phyloP scores from a whole-genome alignment of 345 rosid genomes.

The Acer yangbiense region DNA sequence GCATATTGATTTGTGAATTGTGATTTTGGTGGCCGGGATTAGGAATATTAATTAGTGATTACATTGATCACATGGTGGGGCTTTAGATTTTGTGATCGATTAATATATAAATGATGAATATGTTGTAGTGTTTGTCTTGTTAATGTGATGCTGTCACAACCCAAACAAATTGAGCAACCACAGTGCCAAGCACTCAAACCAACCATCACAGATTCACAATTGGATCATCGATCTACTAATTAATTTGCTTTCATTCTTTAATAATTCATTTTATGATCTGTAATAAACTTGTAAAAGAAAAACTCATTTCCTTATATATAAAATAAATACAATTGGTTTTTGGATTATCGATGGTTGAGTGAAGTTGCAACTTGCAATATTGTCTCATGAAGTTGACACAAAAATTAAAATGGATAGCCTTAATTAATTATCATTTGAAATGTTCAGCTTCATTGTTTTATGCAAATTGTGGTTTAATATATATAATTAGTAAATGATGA shows the following conservation, averaged over 20 bases:
- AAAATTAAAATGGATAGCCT: neutral
- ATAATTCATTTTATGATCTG: neutral
- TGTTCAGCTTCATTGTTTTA: neutral
- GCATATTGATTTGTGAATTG: too few species aligned
- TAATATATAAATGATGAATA: neutral
- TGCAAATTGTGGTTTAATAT: neutral
- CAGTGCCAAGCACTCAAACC: constrained; percentile 18
- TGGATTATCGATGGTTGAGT: neutral
- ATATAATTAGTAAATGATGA: neutral
- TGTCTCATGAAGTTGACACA: neutral
- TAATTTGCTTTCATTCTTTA: neutral
- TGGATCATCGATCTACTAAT: neutral
- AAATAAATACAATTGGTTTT: neutral
- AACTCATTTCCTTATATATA: neutral
- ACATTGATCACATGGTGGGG: constrained; percentile 19
- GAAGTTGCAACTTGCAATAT: neutral
- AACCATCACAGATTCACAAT: neutral
- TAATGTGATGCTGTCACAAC: constrained; percentile 15
- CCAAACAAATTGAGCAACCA: neutral
- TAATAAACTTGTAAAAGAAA: neutral
- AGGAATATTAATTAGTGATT: neutral
- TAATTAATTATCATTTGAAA: neutral
- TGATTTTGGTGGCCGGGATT: too few species aligned
- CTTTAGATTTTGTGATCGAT: neutral
- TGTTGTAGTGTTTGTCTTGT: neutral